Evolutionary conservation across 208 protist species (phyloP).

Genomic region (Acanthamoeba triangularis): DNA sequence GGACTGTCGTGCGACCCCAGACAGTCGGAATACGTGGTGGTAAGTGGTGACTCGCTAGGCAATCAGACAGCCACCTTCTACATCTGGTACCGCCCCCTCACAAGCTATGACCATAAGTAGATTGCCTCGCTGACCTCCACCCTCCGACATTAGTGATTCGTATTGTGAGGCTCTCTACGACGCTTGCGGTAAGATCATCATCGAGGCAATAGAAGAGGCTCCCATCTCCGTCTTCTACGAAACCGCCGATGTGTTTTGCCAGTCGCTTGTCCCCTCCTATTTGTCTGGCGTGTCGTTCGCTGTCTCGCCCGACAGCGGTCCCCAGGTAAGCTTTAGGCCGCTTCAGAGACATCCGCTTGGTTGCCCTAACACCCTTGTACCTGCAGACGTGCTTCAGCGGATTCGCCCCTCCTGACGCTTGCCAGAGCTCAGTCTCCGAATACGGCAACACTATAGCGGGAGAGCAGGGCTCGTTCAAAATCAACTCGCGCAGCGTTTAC

Average conservation of each 20-base stretch:
- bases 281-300: background rate
- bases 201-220: background rate
- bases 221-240: background rate
- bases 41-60: background rate
- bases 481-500: slow-evolving; percentile 54
- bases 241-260: slow-evolving; percentile 14
- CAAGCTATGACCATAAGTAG: background rate
- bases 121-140: background rate
- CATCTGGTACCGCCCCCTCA: background rate
- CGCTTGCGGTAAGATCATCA: background rate
- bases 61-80: background rate
- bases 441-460: background rate
- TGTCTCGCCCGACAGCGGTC: background rate
- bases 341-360: background rate
- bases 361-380: background rate
- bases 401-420: slow-evolving; percentile 24
- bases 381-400: slow-evolving; percentile 55
- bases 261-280: slow-evolving; percentile 21
- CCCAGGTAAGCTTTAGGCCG: background rate
- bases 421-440: slow-evolving; percentile 28
- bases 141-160: background rate
- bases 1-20: slow-evolving; percentile 67
- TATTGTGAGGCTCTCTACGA: background rate
- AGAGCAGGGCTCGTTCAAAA: slow-evolving; percentile 7
- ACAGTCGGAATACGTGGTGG: slow-evolving; percentile 9